Base-by-base conservation (phyloP, 2,329 filamentous ascomycete species). In the Aspergillus aculeatus region DNA sequence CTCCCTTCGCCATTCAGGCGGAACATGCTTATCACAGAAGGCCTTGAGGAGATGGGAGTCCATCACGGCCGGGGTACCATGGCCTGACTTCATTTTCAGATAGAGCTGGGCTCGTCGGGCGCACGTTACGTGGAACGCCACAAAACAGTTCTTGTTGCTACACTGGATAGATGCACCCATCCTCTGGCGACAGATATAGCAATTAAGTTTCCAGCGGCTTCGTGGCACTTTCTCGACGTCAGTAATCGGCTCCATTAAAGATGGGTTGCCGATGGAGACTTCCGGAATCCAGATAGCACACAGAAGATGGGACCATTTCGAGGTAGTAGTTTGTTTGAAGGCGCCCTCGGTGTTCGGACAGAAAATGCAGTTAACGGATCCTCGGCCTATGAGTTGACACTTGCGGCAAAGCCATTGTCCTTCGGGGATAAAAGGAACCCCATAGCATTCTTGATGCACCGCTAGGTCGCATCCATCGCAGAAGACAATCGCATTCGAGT, bases 121-220 rank as follows among this genome's bases (percentile, higher is more conserved):
- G 74, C 95, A 99, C 5, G 95, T 98, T 57, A 97, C 92, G 76
- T 99, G 95, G 74, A 99, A 99, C 9, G 95, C 95, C 71, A 94
- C 89, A 72, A 96, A 99, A 76, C 95, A 99, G 62, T 89, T 91
- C 77, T 97, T 98, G 80, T 98, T 97, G 62, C 93, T 92, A 76
- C 95, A 99, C 75, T 99, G 95, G 62, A 99, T 97, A 75, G 94
- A 98, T 47, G 95, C 94, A 23, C 95, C 95, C 95, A 99, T 99
- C 69, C 89, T 90, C 77, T 99, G 95, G 66, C 92, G 89, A 78
- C 95, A 99, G 59, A 99, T 96, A 75, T 99, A 99, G 78, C 95
- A 99, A 47, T 86, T 88, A 71, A 97, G 81, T 74, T 91, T 96
- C 95, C 95, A 99, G 63, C 95, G 86, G 62, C 89, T 93, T 73